Evolutionary conservation across 768 basidiomycete genomes (phyloP).

Genomic region (Rhizopogon roseolus): DNA sequence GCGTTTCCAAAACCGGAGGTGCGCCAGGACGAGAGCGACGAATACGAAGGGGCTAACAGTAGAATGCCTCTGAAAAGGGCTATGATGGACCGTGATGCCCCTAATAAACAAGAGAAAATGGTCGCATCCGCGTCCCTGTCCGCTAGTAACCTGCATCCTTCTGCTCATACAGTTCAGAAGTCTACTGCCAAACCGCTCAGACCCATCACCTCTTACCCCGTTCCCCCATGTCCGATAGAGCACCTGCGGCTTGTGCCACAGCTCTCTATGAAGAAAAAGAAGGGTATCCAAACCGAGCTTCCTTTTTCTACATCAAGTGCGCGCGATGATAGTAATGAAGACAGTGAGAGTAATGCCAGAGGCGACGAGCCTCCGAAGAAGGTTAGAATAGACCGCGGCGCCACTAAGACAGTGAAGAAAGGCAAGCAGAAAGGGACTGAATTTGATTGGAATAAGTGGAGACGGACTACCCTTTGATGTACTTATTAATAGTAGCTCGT

Average conservation of each 20-base stretch:
- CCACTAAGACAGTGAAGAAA: neutral
- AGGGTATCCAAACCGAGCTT: constrained; percentile 13
- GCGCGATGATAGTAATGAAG: neutral
- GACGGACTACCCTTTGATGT: neutral
- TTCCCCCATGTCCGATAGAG: constrained; percentile 22
- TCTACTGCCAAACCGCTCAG: constrained; percentile 14
- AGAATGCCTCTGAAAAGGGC: neutral
- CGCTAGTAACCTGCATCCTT: too few species aligned
- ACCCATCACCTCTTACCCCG: constrained; percentile 25
- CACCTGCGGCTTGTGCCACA: constrained; percentile 10
- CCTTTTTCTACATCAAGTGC: neutral
- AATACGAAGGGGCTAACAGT: neutral
- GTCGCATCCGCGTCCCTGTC: too few species aligned
- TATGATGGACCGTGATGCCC: neutral
- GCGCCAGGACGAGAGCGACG: neutral
- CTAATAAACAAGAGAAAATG: neutral
- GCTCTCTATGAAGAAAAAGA: constrained; percentile 4
- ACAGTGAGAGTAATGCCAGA: neutral
- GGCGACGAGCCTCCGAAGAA: neutral
- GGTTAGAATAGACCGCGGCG: neutral
- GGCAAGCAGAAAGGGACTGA: neutral
- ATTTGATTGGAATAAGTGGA: constrained; percentile 2
- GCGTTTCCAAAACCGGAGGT: neutral
- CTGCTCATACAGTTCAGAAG: neutral
- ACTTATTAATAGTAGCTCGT: neutral